Conservation (phyloP, 768 basidiomycete genomes). For the Rhizopogon salebrosus region DNA sequence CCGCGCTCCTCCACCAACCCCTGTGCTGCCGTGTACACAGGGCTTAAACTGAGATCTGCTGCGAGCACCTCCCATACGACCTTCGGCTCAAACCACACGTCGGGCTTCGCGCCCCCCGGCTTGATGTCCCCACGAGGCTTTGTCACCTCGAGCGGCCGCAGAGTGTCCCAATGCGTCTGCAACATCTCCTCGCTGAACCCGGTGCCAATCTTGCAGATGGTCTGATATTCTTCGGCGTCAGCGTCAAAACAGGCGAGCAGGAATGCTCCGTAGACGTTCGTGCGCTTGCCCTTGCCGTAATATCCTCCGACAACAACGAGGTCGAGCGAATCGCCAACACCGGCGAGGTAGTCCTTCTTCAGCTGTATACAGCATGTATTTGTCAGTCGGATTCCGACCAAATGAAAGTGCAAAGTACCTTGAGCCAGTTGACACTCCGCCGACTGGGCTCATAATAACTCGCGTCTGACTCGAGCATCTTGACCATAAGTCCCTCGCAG, state of each 20-base stretch:
- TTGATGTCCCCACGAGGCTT: constrained; percentile 81
- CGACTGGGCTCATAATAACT: constrained; percentile 95
- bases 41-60: constrained; percentile 94
- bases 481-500: constrained; percentile 99
- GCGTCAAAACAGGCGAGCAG: constrained; percentile 94
- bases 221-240: constrained; percentile 92
- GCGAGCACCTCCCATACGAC: constrained; percentile 98
- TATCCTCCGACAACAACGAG: constrained; percentile 97
- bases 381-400: not conserved
- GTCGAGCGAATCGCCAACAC: constrained; percentile 95
- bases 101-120: constrained; percentile 89
- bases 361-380: constrained; percentile 45
- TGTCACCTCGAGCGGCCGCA: constrained; percentile 71
- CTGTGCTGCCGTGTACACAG: constrained; percentile 92
- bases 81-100: constrained; percentile 97
- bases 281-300: constrained; percentile 96
- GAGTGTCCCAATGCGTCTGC: constrained; percentile 70
- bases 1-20: constrained; percentile 88
- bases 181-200: constrained; percentile 94
- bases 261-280: constrained; percentile 97
- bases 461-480: constrained; percentile 90
- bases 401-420: constrained; percentile 46
- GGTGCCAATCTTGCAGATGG: constrained; percentile 98
- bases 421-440: constrained; percentile 95
- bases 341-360: constrained; percentile 97